Conservation (phyloP, 2,329 filamentous ascomycete species). For the Shiraia sp. region DNA sequence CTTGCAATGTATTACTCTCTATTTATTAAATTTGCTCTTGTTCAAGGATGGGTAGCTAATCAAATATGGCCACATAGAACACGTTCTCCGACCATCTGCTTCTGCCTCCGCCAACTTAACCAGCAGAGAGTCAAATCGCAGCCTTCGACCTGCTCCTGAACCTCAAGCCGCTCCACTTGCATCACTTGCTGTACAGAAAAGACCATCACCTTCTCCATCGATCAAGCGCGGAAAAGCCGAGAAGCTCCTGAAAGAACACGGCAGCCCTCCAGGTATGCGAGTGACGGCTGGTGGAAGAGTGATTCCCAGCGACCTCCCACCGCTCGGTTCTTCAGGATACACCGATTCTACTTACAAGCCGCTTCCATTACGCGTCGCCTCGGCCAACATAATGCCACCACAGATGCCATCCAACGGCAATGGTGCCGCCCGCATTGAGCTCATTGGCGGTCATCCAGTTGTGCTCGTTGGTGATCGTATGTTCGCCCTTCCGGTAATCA, state of each 20-base stretch:
- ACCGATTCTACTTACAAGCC: slow-evolving; percentile 35
- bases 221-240: slow-evolving; percentile 56
- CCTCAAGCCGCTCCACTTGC: slow-evolving; percentile 18
- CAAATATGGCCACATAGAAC: slow-evolving; percentile 28
- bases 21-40: neutral
- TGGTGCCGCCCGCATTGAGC: slow-evolving; percentile 29
- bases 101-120: slow-evolving; percentile 42
- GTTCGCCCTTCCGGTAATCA: slow-evolving; percentile 36
- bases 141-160: slow-evolving; percentile 25
- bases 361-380: slow-evolving; percentile 23
- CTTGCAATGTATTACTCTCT: neutral
- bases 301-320: slow-evolving; percentile 51
- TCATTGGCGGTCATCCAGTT: slow-evolving; percentile 37
- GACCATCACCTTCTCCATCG: slow-evolving; percentile 54
- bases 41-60: neutral
- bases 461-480: slow-evolving; percentile 37
- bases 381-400: slow-evolving; percentile 28
- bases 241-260: slow-evolving; percentile 55
- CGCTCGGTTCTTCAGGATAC: slow-evolving; percentile 35
- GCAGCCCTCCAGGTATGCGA: slow-evolving; percentile 55
- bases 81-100: slow-evolving; percentile 47
- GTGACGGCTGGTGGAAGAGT: slow-evolving; percentile 58
- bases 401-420: slow-evolving; percentile 24
- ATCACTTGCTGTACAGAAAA: slow-evolving; percentile 32
- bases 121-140: slow-evolving; percentile 27